phyloP scores from a whole-genome alignment of 1,284 basidiomycete genomes.

The Anthracocystis panici-leucophaei region DNA sequence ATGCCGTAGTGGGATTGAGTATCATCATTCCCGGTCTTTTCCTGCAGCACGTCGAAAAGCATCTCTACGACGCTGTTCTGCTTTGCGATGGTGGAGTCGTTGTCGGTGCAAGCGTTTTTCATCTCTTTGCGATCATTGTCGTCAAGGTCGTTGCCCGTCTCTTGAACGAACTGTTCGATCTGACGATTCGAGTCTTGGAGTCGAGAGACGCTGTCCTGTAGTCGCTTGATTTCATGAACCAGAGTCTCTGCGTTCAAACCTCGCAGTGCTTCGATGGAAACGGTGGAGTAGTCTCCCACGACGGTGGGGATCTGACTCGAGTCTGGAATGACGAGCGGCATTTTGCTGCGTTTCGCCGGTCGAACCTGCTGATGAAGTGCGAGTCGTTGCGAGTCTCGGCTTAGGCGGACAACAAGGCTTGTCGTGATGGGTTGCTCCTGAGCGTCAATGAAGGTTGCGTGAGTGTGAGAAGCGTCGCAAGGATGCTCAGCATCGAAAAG shows the following conservation, averaged over 20 bases:
- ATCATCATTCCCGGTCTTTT: slow-evolving; percentile 29
- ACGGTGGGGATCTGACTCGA: slow-evolving; percentile 36
- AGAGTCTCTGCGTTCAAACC: slow-evolving; percentile 44
- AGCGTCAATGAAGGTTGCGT: background rate
- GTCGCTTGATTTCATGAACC: slow-evolving; percentile 44
- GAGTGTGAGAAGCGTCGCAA: background rate
- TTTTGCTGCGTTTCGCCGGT: background rate
- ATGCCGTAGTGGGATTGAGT: slow-evolving; percentile 33
- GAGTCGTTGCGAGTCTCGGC: background rate
- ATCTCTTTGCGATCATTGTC: slow-evolving; percentile 38
- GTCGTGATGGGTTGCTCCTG: background rate
- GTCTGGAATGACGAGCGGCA: slow-evolving; percentile 49
- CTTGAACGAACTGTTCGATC: slow-evolving; percentile 43
- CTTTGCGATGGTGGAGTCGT: slow-evolving; percentile 38
- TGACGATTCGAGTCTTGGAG: slow-evolving; percentile 42
- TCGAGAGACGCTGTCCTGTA: slow-evolving; percentile 36
- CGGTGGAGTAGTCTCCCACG: slow-evolving; percentile 38
- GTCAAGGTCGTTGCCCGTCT: slow-evolving; percentile 23
- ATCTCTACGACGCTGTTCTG: slow-evolving; percentile 37
- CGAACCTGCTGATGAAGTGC: background rate
- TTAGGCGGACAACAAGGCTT: background rate
- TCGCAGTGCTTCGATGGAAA: slow-evolving; percentile 36
- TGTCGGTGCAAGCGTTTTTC: slow-evolving; percentile 42
- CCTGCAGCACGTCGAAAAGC: slow-evolving; percentile 35
- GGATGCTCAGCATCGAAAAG: background rate